A percentile compares a stretch with the other conserved stretches of the same genome.
Conservation (phyloP, 1,284 basidiomycete species). For the Neolentinus lepideus region DNA sequence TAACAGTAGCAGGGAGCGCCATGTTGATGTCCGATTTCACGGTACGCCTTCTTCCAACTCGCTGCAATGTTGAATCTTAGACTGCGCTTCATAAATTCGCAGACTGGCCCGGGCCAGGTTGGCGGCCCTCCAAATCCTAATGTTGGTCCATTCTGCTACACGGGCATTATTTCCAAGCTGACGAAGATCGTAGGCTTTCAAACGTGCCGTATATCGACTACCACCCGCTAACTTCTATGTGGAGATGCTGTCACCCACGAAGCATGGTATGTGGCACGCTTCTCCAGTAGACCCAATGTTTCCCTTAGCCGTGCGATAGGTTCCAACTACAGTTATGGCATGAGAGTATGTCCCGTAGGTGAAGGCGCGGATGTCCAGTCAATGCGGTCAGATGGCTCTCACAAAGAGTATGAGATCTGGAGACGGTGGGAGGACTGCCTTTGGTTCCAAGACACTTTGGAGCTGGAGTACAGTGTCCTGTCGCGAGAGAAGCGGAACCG, state of each 20-base stretch:
- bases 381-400: constrained; percentile 20
- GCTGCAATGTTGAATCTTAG: background rate
- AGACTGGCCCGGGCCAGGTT: background rate
- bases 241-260: constrained; percentile 47
- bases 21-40: constrained; percentile 1
- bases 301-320: constrained; percentile 27
- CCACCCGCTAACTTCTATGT: constrained; percentile 56
- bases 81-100: background rate
- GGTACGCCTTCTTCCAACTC: background rate
- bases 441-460: constrained; percentile 62
- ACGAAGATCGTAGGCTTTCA: constrained; percentile 30
- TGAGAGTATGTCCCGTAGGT: constrained; percentile 47
- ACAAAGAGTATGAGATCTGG: constrained; percentile 62
- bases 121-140: background rate
- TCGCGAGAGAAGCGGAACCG: constrained; percentile 59
- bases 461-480: constrained; percentile 52
- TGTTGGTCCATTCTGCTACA: background rate
- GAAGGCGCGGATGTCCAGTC: constrained; percentile 33
- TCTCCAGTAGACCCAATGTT: constrained; percentile 1
- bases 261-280: constrained; percentile 39
- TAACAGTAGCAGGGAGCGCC: background rate
- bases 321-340: constrained; percentile 47
- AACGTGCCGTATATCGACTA: constrained; percentile 50
- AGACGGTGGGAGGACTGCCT: constrained; percentile 76
- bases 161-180: background rate